Conservation (phyloP, 1,284 basidiomycete genomes). For the Cronartium quercuum region DNA sequence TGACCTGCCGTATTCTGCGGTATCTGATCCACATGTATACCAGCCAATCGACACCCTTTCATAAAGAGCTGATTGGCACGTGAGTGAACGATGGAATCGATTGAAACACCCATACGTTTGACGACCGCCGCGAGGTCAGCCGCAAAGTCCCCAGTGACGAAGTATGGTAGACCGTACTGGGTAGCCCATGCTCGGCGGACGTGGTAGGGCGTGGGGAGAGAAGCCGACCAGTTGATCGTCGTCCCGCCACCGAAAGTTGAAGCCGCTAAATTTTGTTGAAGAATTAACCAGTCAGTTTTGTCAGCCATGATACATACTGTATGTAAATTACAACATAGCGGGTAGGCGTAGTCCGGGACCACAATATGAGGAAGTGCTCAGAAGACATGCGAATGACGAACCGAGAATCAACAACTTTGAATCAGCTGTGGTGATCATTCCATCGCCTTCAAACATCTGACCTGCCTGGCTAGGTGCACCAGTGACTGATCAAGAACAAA, state of each 20-base stretch:
- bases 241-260: conserved; percentile 53
- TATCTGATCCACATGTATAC: conserved; percentile 47
- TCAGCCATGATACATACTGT: neutral
- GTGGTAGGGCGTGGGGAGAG: conserved; percentile 50
- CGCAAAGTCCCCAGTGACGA: conserved; percentile 45
- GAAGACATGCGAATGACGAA: neutral
- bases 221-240: conserved; percentile 54
- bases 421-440: conserved; percentile 50
- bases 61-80: conserved; percentile 47
- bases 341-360: neutral
- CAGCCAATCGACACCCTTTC: conserved; percentile 47
- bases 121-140: conserved; percentile 48
- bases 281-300: neutral
- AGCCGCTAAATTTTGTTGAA: conserved; percentile 43
- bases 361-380: neutral
- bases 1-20: conserved; percentile 52
- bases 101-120: conserved; percentile 47
- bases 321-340: neutral
- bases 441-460: conserved; percentile 46
- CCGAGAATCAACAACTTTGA: conserved; percentile 50
- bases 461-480: neutral
- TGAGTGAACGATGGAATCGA: conserved; percentile 47
- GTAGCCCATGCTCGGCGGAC: conserved; percentile 51
- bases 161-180: conserved; percentile 48
- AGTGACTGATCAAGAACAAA: conserved; percentile 44